These are phyloP conservation scores for Neonothopanus nambi DNA, from an alignment of 1,284 basidiomycete species.

Conservation along the genomic window DNA sequence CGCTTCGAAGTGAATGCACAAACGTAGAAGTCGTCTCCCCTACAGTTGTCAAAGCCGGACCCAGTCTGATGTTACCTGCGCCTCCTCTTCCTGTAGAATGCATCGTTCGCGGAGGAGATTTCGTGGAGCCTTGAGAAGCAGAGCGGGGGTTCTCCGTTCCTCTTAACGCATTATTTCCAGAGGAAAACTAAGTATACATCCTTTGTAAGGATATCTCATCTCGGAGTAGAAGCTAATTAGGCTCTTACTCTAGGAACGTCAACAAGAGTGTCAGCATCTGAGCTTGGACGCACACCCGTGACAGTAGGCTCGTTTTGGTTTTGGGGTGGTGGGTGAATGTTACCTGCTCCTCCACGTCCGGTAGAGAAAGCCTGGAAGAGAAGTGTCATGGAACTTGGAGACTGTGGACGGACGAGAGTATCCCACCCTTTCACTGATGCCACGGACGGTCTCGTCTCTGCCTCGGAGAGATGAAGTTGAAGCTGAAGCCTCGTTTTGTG, in stretches of 20 bases:
- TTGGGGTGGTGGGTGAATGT: conserved; percentile 4
- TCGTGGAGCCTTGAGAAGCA: neutral
- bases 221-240: neutral
- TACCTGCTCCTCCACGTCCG: conserved; percentile 9
- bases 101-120: neutral
- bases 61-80: conserved; percentile 7
- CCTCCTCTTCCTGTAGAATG: conserved; percentile 11
- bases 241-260: neutral
- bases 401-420: neutral
- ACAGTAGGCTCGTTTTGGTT: conserved; percentile 1
- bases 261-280: too few species aligned
- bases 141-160: neutral
- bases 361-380: conserved; percentile 3
- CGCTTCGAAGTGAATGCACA: too few species aligned
- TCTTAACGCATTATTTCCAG: neutral
- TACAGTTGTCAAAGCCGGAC: neutral
- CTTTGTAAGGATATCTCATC: neutral
- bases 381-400: neutral
- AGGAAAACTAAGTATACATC: neutral
- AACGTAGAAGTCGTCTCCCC: neutral
- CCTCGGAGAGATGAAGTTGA: conserved; percentile 9
- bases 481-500: neutral
- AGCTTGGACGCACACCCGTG: neutral
- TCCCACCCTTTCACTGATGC: neutral
- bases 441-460: conserved; percentile 6